A percentile compares a stretch with the other conserved stretches of the same genome.
Evolutionary conservation across 176 grass and related monocot genomes (phyloP).

Genomic region (Musa itinerans): DNA sequence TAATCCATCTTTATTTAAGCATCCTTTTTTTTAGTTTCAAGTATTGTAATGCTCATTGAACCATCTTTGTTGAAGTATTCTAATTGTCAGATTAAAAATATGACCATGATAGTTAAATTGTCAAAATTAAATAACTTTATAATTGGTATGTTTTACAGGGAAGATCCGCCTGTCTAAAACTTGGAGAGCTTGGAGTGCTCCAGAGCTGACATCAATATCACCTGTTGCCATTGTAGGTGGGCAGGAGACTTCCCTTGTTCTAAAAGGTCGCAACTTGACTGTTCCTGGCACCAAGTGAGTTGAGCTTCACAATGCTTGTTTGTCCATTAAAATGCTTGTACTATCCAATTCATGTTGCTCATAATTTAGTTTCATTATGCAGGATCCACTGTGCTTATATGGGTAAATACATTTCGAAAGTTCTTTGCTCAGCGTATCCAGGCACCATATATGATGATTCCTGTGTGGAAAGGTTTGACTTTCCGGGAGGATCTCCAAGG

Average conservation of each 20-base stretch:
- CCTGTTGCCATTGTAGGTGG: slow-evolving; percentile 89
- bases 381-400: slow-evolving; percentile 86
- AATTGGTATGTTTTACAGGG: slow-evolving; percentile 38
- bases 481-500: slow-evolving; percentile 56
- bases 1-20: not conserved
- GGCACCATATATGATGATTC: slow-evolving; percentile 99
- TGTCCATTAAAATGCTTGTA: not conserved
- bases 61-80: not conserved
- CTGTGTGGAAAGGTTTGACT: slow-evolving; percentile 79
- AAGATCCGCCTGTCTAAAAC: slow-evolving; percentile 70
- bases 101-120: no score
- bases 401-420: slow-evolving; percentile 88
- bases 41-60: not conserved
- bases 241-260: slow-evolving; percentile 54
- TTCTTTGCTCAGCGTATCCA: slow-evolving; percentile 75
- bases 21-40: not conserved
- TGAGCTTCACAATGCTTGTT: not conserved
- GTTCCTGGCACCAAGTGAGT: slow-evolving; percentile 98
- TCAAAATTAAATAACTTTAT: not conserved
- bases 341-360: not conserved
- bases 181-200: slow-evolving; percentile 94
- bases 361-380: slow-evolving; percentile 7
- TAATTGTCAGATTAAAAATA: not conserved
- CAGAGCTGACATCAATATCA: slow-evolving; percentile 81
- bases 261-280: slow-evolving; percentile 92